Conservation (phyloP, 768 basidiomycete genomes). For the Paxillus rubicundulus region DNA sequence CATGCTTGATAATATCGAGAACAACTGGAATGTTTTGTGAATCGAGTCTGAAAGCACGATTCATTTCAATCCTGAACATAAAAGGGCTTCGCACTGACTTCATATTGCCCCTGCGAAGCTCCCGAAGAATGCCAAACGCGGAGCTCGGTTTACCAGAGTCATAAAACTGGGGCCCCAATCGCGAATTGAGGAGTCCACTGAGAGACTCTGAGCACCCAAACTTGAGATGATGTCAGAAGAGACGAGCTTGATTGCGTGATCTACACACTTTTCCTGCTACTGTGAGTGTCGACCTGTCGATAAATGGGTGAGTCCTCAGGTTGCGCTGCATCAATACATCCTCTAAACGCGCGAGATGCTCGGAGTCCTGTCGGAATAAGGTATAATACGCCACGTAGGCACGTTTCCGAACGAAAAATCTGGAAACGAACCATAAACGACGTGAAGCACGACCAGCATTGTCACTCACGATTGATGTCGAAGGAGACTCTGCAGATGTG, state of each 20-base stretch:
- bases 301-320: constrained; percentile 10
- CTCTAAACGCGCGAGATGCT: constrained; percentile 44
- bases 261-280: constrained; percentile 23
- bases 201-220: constrained; percentile 23
- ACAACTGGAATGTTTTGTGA: constrained; percentile 16
- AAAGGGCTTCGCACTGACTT: constrained; percentile 15
- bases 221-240: constrained; percentile 14
- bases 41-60: constrained; percentile 21
- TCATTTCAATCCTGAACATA: background rate
- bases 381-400: constrained; percentile 57
- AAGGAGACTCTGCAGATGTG: constrained; percentile 61
- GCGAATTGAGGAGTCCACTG: constrained; percentile 22
- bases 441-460: constrained; percentile 21
- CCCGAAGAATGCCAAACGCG: constrained; percentile 18
- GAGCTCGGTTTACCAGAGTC: constrained; percentile 4
- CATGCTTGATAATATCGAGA: constrained; percentile 25
- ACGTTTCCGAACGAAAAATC: constrained; percentile 58
- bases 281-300: constrained; percentile 8
- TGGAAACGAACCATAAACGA: constrained; percentile 27
- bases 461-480: constrained; percentile 73
- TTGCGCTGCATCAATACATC: constrained; percentile 12
- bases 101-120: constrained; percentile 21
- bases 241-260: background rate
- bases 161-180: constrained; percentile 13
- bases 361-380: constrained; percentile 46